phyloP scores from a whole-genome alignment of 2,329 filamentous ascomycete species.

The Pseudopithomyces chartarum region DNA sequence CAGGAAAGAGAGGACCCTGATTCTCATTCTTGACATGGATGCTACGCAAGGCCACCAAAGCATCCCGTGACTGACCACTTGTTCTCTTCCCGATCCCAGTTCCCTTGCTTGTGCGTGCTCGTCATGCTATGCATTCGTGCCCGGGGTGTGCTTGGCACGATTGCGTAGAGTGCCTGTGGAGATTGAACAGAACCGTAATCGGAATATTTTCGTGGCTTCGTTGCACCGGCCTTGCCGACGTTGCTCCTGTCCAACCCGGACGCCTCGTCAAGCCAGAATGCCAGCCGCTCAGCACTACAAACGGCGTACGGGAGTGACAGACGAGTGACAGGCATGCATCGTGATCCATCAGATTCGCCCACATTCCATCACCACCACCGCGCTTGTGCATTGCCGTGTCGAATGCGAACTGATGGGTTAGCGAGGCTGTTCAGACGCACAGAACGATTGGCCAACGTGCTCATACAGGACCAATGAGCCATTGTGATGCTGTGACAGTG shows the following conservation, averaged over 20 bases:
- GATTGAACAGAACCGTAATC: constrained; percentile 16
- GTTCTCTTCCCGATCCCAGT: constrained; percentile 8
- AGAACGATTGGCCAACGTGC: too few species aligned
- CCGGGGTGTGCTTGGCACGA: constrained; percentile 10
- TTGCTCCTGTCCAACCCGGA: constrained; percentile 20
- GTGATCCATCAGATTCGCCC: background rate
- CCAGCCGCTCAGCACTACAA: constrained; percentile 2
- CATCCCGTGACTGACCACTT: constrained; percentile 19
- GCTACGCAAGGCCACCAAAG: constrained; percentile 1
- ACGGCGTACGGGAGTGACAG: constrained; percentile 1
- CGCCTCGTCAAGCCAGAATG: constrained; percentile 13
- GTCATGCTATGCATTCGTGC: constrained; percentile 21
- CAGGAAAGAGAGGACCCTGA: constrained; percentile 22
- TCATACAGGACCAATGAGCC: too few species aligned
- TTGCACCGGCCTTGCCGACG: constrained; percentile 19
- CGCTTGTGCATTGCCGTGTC: too few species aligned
- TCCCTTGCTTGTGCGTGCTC: constrained; percentile 20
- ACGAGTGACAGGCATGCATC: background rate
- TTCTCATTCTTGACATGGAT: constrained; percentile 7
- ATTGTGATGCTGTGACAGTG: too few species aligned
- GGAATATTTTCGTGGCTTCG: constrained; percentile 9
- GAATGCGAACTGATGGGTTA: too few species aligned
- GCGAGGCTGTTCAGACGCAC: too few species aligned
- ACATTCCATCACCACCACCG: too few species aligned
- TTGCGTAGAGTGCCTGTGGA: constrained; percentile 18